Evolutionary conservation across 2,329 filamentous ascomycete genomes (phyloP), one percentile per base, ranked within the genome.

Genomic region (Epichloe sylvatica): DNA sequence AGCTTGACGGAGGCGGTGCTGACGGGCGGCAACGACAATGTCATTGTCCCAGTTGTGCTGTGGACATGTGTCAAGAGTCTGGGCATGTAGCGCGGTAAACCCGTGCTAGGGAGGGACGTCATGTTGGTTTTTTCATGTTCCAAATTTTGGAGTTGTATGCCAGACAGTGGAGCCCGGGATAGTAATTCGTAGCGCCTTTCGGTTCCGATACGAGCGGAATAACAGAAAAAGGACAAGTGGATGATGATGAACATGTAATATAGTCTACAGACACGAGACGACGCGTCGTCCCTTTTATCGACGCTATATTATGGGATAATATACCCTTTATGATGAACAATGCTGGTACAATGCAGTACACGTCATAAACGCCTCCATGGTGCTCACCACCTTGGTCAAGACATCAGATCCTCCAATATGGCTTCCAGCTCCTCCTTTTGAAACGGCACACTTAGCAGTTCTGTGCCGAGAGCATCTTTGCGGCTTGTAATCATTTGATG

Each of bases 11-110:
- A 98, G 70, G 90, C 92, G 25, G 91, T 96, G 44, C 70, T 98
- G 55, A 97, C 92, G 13, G 92, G 92, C 2, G 92, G 91, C 33
- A 98, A 98, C 66, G 92, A 98, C 73, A 98, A 98, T 72, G 92
- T 98, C 17, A 83, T 97, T 55, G 91, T 97, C 55, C 92, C 92
- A 4, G 80, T 98, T 51, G 81, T 94, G 46, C 69, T 98, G 53
- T 98, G 92, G 92, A 77, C 90, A 52, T 81, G 94, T 59, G 89
- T 95, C 38, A 85, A 91, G 67, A 87, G 86, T 19, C 66, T 91
- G 52, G 76, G 76, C 49, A 61, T 83, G 55, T 83, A 68, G 15
- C 23, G 23, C 23, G 23, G 23, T 25, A 25, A 8, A 11, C 4
- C 9, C 30, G 30, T 30, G 8, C 8, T 4, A 0, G 8, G 25